Evolutionary conservation across 768 basidiomycete species (phyloP), one percentile per base, ranked within the genome.

Genomic region (Cystoderma amianthinum): DNA sequence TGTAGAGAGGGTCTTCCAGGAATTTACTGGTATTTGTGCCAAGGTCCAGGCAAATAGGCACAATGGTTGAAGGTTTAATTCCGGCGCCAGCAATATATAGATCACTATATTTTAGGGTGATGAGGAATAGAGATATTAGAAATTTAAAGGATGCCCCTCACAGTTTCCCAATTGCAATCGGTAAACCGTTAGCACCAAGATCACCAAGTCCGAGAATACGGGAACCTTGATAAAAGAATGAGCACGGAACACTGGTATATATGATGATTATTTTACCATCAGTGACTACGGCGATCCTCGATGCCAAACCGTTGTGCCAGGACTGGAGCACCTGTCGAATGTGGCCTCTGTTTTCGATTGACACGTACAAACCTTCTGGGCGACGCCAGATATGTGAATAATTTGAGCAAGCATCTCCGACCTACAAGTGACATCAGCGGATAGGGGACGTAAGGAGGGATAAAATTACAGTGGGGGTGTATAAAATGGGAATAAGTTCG

Each of bases 141-240:
- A n/a, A n/a, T n/a, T n/a, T n/a, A n/a, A n/a, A n/a, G 22, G 6
- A 32, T 11, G 12, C 17, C 28, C 71, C 73, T 33, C 53, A 81
- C 66, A 89, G 57, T 67, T 88, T 87, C 21, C 86, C 85, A 40
- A 85, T 77, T 41, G 78, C 74, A 54, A 88, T 82, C 45, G 77
- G 69, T 4, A 73, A 54, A 10, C 71, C 71, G 43, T 73, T 72
- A 10, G 68, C 70, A 20, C 70, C 68, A 22, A 70, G 61, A 45
- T 72, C 68, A 33, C 68, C 70, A 5, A 87, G 71, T 42, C 86
- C 85, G 21, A 89, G 74, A 45, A 89, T 87, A 15, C 86, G 73
- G 6, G 79, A 82, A 39, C 76, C 83, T 68, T 36, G 4, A 15
- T 19, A 30, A 16, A 15, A 38, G 12, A n/a, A 18, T 19, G 33